Evolutionary conservation across 306 rosid species (phyloP), one percentile per base, ranked within the genome.

Genomic region (Herpetospermum pedunculosum): DNA sequence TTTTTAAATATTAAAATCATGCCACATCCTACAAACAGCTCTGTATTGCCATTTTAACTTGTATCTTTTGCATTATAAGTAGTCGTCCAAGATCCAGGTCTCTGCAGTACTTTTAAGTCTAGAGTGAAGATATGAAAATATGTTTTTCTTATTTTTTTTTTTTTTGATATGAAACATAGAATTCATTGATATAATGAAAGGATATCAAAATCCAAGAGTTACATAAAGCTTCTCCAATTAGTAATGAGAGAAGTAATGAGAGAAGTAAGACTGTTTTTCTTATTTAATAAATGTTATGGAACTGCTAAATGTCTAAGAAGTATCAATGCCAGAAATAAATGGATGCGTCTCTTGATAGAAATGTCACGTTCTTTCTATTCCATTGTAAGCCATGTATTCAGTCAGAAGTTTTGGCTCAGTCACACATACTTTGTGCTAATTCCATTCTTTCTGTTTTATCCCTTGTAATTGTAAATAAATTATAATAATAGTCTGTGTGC

Each of bases 401-500:
- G 32, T 26, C 14, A 19, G 59, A 68, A 68, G 48, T 68, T 47
- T 68, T 68, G 54, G 37, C 54, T 69, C 25, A 18, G 43, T 29
- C 35, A 4, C 21, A 3, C 38, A 6, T 26, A 25, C 32, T 67
- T 7, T 43, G 3, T 25, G 38, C 3, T 10, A 16, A 8, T 69
- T 44, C 26, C 38, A 43, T 69, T 40, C 55, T 68, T 63, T 63
- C 47, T 1, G 54, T 68, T 68, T 41, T 41, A 46, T 46, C 26
- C 55, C 8, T 26, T 26, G 50, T 7, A 69, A 69, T 69, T 69
- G 6, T 40, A 41, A 26, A 40, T 75, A 41, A 67, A 38, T 49
- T 70, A 55, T 78, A 18, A 47, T 37, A 55, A 82, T 83, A 78
- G 76, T 70, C 71, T 84, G 60, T 76, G 72, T 6, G n/a, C 62